phyloP scores from a whole-genome alignment of 768 basidiomycete genomes.

The Lentinula lateritia region DNA sequence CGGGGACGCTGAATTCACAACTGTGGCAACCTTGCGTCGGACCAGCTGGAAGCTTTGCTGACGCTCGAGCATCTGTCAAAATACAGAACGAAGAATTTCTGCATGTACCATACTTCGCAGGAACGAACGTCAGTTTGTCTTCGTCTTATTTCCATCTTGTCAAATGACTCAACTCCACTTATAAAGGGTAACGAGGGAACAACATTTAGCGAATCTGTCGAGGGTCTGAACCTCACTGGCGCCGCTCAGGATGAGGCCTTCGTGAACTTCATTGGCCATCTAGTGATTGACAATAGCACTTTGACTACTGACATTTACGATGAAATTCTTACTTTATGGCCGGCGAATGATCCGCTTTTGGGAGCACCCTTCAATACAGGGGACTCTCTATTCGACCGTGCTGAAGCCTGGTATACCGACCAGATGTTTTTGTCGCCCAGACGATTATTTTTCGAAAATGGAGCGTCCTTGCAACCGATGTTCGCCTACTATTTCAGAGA shows the following conservation, averaged over 20 bases:
- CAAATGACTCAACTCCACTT: too few species aligned
- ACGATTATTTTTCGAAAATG: conserved; percentile 45
- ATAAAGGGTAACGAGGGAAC: conserved; percentile 50
- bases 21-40: conserved; percentile 56
- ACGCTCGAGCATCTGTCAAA: conserved; percentile 37
- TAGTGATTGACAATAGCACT: conserved; percentile 50
- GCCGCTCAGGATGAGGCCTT: conserved; percentile 38
- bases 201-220: conserved; percentile 32
- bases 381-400: conserved; percentile 53
- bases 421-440: conserved; percentile 49
- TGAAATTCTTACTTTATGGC: conserved; percentile 34
- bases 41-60: conserved; percentile 41
- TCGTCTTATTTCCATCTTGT: conserved; percentile 18
- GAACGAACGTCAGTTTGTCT: conserved; percentile 44
- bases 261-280: conserved; percentile 37
- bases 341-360: conserved; percentile 39
- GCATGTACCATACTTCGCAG: conserved; percentile 49
- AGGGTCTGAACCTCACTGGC: conserved; percentile 31
- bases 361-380: conserved; percentile 55
- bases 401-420: conserved; percentile 53
- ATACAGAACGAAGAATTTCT: conserved; percentile 44
- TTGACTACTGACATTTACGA: conserved; percentile 35
- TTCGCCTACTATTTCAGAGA: conserved; percentile 54
- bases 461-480: conserved; percentile 38
- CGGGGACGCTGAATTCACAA: conserved; percentile 40